Percentiles rank a stretch among this genome's conserved stretches.
phyloP scores from a whole-genome alignment of 2,329 filamentous ascomycete species.

The Acephala macrosclerotiorum region DNA sequence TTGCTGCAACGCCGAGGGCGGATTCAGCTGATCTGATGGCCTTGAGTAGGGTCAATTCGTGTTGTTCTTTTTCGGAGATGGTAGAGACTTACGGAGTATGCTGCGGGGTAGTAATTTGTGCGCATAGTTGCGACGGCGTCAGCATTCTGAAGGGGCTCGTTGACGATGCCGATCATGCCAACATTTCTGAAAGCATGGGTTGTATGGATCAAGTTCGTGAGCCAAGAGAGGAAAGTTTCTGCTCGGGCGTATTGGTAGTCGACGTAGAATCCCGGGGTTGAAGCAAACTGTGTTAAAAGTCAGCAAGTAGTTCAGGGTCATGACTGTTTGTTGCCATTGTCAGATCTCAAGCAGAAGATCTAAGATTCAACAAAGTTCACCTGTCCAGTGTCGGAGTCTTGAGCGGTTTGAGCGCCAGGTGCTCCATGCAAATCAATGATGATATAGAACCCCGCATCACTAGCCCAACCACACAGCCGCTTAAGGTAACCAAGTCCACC shows the following conservation, averaged over 20 bases:
- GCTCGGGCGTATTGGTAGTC: conserved; percentile 64
- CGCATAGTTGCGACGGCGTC: conserved; percentile 47
- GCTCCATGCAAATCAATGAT: conserved; percentile 58
- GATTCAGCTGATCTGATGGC: conserved; percentile 58
- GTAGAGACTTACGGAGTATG: conserved; percentile 44
- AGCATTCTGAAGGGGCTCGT: conserved; percentile 58
- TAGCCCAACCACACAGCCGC: conserved; percentile 52
- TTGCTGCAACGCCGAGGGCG: conserved; percentile 49
- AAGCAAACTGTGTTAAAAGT: conserved; percentile 41
- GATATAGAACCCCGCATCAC: conserved; percentile 54
- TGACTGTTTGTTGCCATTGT: neutral
- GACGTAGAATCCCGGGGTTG: conserved; percentile 60
- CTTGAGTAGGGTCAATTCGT: conserved; percentile 29
- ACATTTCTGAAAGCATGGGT: conserved; percentile 58
- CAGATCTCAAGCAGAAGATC: too few relatives aligned
- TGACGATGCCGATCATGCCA: conserved; percentile 65
- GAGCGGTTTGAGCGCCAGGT: conserved; percentile 52
- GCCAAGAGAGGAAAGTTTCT: conserved; percentile 60
- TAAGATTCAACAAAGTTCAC: conserved; percentile 11
- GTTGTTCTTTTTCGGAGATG: conserved; percentile 3
- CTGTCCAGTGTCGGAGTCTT: conserved; percentile 47
- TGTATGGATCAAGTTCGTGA: conserved; percentile 59
- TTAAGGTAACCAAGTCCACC: conserved; percentile 54
- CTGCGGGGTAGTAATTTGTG: conserved; percentile 56
- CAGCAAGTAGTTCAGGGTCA: neutral